phyloP scores from a whole-genome alignment of 2,329 filamentous ascomycete genomes.

The Leptographium procerum region DNA sequence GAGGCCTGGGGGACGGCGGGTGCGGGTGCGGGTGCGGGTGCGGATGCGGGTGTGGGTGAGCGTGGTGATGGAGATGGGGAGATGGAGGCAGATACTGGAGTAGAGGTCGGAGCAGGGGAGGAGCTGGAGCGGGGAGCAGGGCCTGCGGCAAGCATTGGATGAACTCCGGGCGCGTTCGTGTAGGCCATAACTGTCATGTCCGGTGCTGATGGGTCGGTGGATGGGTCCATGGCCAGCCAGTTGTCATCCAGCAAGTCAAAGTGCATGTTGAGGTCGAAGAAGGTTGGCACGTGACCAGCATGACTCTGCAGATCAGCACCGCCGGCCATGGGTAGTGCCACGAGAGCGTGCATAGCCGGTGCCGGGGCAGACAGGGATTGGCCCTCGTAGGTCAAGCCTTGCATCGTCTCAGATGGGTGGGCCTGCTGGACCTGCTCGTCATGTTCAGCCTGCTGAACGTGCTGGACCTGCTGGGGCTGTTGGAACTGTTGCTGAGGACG shows the following conservation, averaged over 20 bases:
- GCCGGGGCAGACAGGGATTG: background rate
- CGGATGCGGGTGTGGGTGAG: too few relatives aligned
- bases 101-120: background rate
- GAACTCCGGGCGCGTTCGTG: background rate
- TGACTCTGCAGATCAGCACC: background rate
- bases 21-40: background rate
- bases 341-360: background rate
- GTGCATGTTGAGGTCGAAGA: constrained; percentile 6
- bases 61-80: too few relatives aligned
- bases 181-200: background rate
- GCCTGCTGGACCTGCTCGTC: too few relatives aligned
- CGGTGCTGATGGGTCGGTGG: background rate
- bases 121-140: background rate
- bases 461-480: background rate
- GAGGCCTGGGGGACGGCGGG: background rate
- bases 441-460: too few relatives aligned
- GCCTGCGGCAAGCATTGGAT: background rate
- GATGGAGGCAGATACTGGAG: background rate
- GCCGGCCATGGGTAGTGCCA: background rate
- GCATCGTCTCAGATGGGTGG: too few relatives aligned
- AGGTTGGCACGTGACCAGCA: background rate
- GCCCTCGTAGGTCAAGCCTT: background rate
- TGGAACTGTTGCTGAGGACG: background rate
- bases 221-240: background rate
- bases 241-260: constrained; percentile 3